Evolutionary conservation across 2,329 filamentous ascomycete genomes (phyloP).

Genomic region (Blumeriella jaapii): DNA sequence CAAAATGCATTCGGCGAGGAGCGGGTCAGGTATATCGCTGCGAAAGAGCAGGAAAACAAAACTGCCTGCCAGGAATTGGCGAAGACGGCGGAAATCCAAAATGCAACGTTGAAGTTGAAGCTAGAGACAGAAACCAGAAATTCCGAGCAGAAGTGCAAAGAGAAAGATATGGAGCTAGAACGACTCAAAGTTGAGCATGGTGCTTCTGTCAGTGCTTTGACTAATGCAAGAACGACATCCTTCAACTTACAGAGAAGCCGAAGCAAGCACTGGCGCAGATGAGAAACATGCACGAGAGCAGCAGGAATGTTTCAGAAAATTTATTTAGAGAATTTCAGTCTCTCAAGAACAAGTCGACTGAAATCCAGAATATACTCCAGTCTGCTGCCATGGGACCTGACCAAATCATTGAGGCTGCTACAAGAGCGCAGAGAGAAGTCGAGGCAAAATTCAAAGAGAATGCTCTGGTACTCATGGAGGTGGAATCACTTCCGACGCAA

Average conservation of each 20-base stretch:
- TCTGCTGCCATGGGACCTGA: not conserved
- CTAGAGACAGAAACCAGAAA: slow-evolving; percentile 13
- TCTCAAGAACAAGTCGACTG: not conserved
- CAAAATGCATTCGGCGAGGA: slow-evolving; percentile 21
- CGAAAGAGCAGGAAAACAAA: slow-evolving; percentile 22
- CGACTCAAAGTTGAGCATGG: slow-evolving; percentile 1
- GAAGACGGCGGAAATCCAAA: slow-evolving; percentile 11
- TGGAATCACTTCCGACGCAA: not conserved
- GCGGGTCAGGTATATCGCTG: slow-evolving; percentile 16
- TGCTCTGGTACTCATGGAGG: not conserved
- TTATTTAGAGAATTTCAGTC: not conserved
- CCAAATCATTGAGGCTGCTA: not conserved
- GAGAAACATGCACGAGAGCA: not conserved
- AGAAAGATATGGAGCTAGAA: slow-evolving; percentile 8
- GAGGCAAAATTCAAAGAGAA: not conserved
- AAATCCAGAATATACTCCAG: not conserved
- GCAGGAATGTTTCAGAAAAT: not conserved
- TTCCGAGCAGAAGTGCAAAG: slow-evolving; percentile 8
- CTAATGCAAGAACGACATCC: slow-evolving; percentile 7
- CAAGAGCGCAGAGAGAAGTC: not conserved
- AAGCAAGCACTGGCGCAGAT: slow-evolving; percentile 2
- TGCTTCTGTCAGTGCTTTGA: not conserved
- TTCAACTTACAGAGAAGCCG: slow-evolving; percentile 9
- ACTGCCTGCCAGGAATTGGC: slow-evolving; percentile 12
- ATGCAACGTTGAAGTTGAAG: slow-evolving; percentile 10